Conservation (phyloP, 2,329 filamentous ascomycete genomes). For the Phaeophleospora eucalypticola region DNA sequence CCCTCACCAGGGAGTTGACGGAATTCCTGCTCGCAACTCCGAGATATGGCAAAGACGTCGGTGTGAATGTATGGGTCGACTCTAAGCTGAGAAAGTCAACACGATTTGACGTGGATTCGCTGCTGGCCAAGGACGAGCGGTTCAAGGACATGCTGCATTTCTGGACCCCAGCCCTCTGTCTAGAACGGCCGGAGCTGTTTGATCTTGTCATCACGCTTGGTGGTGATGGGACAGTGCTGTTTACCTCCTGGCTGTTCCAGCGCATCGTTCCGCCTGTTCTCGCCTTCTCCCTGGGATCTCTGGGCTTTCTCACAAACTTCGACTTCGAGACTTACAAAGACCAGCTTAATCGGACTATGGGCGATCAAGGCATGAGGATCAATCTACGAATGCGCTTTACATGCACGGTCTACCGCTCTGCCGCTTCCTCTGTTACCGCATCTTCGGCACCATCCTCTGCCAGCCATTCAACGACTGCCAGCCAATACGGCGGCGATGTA, state of each 20-base stretch:
- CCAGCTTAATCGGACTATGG: conserved; percentile 85
- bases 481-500: conserved; percentile 9
- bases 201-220: conserved; percentile 87
- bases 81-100: conserved; percentile 84
- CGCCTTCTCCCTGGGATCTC: conserved; percentile 76
- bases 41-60: conserved; percentile 82
- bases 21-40: conserved; percentile 86
- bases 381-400: conserved; percentile 99
- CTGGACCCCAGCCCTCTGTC: conserved; percentile 95
- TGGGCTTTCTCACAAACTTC: conserved; percentile 86
- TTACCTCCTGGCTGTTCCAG: conserved; percentile 90
- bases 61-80: conserved; percentile 97
- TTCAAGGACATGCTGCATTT: conserved; percentile 84
- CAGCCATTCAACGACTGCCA: conserved; percentile 29
- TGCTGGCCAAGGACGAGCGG: conserved; percentile 69
- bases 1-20: conserved; percentile 80
- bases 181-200: conserved; percentile 89
- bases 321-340: conserved; percentile 84
- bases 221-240: conserved; percentile 81
- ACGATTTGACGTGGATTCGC: conserved; percentile 72
- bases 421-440: conserved; percentile 31
- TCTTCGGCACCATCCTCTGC: conserved; percentile 26
- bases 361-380: conserved; percentile 90
- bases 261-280: conserved; percentile 79
- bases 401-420: conserved; percentile 84